A percentile compares a stretch with the other conserved stretches of the same genome.
These are phyloP conservation scores for Nectriaceae sp. DNA, from an alignment of 2,329 filamentous ascomycete species.

Conservation along the genomic window DNA sequence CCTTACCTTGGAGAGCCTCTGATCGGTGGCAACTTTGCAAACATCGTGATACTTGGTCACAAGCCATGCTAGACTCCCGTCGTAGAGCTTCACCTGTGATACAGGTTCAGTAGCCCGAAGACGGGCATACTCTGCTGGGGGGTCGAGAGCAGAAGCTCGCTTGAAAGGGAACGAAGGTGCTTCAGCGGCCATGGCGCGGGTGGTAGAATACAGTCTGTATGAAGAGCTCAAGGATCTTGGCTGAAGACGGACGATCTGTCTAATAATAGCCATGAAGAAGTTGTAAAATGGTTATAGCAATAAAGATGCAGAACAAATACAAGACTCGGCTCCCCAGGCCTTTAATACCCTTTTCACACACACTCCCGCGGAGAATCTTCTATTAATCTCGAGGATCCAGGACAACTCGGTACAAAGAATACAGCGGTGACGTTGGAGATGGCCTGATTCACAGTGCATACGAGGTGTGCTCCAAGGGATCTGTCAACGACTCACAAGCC, in stretches of 20 bases:
- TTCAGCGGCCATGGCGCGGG: slow-evolving; percentile 10
- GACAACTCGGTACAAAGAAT: not conserved
- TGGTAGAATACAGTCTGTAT: too few relatives aligned
- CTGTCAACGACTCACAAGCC: not conserved
- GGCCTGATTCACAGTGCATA: not conserved
- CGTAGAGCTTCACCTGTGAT: slow-evolving; percentile 47
- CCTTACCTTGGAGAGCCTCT: slow-evolving; percentile 47
- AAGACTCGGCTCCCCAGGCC: not conserved
- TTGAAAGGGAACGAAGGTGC: slow-evolving; percentile 20
- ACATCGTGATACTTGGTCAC: slow-evolving; percentile 51
- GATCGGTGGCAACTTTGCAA: slow-evolving; percentile 43
- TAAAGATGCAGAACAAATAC: not conserved
- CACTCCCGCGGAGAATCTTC: not conserved
- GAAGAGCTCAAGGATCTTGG: not conserved
- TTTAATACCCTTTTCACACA: not conserved
- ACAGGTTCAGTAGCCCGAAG: slow-evolving; percentile 46
- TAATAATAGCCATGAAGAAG: not conserved
- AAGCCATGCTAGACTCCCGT: slow-evolving; percentile 49
- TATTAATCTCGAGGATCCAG: not conserved
- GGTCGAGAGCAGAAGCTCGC: slow-evolving; percentile 31
- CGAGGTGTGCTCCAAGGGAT: not conserved
- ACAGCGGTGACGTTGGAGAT: not conserved
- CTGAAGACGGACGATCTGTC: not conserved
- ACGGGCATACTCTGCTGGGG: slow-evolving; percentile 45
- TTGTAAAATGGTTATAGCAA: not conserved